phyloP scores from a whole-genome alignment of 345 rosid genomes.

The Salix udensis region DNA sequence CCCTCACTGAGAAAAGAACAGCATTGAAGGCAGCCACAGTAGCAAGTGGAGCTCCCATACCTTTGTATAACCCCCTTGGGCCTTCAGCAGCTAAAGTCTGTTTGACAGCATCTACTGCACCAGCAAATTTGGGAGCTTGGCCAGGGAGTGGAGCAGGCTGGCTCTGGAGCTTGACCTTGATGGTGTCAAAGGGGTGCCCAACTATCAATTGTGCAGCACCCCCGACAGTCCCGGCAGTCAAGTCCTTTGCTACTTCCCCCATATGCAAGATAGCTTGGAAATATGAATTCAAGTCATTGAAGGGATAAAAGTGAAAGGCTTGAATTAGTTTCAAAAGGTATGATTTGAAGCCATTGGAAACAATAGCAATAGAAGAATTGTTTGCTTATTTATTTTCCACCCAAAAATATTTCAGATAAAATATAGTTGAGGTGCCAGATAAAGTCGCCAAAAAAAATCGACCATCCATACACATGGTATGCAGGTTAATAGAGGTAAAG shows the following conservation, averaged over 20 bases:
- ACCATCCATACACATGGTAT: too few relatives aligned
- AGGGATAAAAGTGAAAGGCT: neutral
- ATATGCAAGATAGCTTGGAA: slow-evolving; percentile 40
- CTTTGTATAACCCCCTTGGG: slow-evolving; percentile 85
- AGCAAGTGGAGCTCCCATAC: slow-evolving; percentile 99
- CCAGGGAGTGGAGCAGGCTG: slow-evolving; percentile 82
- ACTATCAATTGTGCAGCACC: slow-evolving; percentile 85
- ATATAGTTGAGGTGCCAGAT: neutral
- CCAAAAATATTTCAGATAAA: neutral
- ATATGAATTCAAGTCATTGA: neutral
- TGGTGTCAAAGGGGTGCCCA: slow-evolving; percentile 97
- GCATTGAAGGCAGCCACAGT: slow-evolving; percentile 99
- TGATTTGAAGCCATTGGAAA: neutral
- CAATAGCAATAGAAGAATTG: neutral
- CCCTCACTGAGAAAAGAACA: slow-evolving; percentile 84
- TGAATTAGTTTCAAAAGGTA: neutral
- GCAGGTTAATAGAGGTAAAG: neutral
- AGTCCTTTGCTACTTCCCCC: slow-evolving; percentile 87
- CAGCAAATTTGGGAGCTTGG: slow-evolving; percentile 61
- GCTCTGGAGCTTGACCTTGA: slow-evolving; percentile 99
- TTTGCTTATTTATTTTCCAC: neutral
- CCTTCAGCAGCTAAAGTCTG: slow-evolving; percentile 92
- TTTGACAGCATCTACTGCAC: slow-evolving; percentile 87
- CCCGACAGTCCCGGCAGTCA: slow-evolving; percentile 86
- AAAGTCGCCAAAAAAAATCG: neutral